Base-by-base conservation (phyloP, 1,284 basidiomycete genomes). In the Cerioporus squamosus region DNA sequence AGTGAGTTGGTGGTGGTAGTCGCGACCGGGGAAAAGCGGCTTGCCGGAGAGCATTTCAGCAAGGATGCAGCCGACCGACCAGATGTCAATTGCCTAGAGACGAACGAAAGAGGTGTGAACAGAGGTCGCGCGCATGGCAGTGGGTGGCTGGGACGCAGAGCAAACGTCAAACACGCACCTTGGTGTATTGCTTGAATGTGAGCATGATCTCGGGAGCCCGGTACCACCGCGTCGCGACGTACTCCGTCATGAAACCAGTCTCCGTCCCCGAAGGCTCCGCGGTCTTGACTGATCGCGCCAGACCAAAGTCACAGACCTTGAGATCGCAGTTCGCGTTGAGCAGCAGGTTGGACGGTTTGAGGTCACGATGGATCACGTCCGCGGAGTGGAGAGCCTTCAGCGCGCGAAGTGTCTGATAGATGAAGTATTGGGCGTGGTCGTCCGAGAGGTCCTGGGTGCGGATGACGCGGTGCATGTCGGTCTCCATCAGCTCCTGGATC, bases 61-160 rank as follows among this genome's bases (percentile, higher is more conserved):
- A 31, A 98, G 83, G 72, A 98, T 97, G 73, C 96, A 98, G 6
- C 96, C 96, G 26, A 98, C 93, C 10, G 94, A 95, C 96, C 96
- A 97, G 17, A 96, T 85, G 68, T 95, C 94, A 68, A 96, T 95
- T 29, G 93, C 89, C 88, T 91, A 60, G 47, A 65, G 33, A 36
- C 33, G 33, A 69, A 36, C 33, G 33, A 69, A 66, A 39, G 70
- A 55, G 43, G 63, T 59, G 49, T 65, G 62, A 59, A 55, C 31
- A 65, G 66, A 58, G 60, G 44, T 22, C 23, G 43, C 50, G 36
- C 29, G 29, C 20, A 44, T 15, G 36, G 38, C 17, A 8, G 9
- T 8, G 20, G 49, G 26, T 29, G 26, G 29, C 7, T 20, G 20
- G n/a, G 43, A 42, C 33, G 33, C 38, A 44, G 10, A 18, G 44